Evolutionary conservation across 768 basidiomycete genomes (phyloP).

Genomic region (Pleurotus salmoneostramineus): DNA sequence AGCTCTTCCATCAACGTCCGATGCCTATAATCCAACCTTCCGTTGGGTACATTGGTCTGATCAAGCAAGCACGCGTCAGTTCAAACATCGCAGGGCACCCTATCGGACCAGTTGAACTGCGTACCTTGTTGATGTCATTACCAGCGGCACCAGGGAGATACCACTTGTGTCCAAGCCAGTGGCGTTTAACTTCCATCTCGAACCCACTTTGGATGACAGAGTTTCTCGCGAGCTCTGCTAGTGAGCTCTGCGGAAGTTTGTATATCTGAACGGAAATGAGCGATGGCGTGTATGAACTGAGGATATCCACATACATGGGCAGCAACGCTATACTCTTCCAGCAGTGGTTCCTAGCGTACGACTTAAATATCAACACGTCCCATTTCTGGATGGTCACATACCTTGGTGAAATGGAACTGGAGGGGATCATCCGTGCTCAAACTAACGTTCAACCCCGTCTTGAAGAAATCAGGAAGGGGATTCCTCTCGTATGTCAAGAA

Average conservation of each 20-base stretch:
- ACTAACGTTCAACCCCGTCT: conserved; percentile 92
- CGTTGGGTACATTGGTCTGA: conserved; percentile 96
- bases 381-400: conserved; percentile 24
- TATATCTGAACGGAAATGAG: conserved; percentile 64
- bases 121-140: conserved; percentile 95
- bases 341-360: conserved; percentile 69
- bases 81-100: too few relatives aligned
- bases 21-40: conserved; percentile 86
- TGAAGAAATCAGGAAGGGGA: conserved; percentile 96
- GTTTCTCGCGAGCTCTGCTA: conserved; percentile 98
- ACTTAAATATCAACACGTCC: background rate
- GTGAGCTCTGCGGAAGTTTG: conserved; percentile 89
- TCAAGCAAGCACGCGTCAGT: background rate
- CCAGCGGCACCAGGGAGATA: conserved; percentile 90
- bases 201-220: conserved; percentile 96
- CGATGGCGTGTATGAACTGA: background rate
- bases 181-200: conserved; percentile 96
- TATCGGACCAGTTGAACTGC: background rate
- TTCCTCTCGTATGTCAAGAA: conserved; percentile 97
- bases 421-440: conserved; percentile 94
- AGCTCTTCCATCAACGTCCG: conserved; percentile 87
- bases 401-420: conserved; percentile 99
- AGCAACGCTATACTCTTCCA: conserved; percentile 98
- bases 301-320: conserved; percentile 66
- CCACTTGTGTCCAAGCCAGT: conserved; percentile 93